Base-by-base conservation (phyloP, 129 eudicot species). In the Erigeron canadensis region DNA sequence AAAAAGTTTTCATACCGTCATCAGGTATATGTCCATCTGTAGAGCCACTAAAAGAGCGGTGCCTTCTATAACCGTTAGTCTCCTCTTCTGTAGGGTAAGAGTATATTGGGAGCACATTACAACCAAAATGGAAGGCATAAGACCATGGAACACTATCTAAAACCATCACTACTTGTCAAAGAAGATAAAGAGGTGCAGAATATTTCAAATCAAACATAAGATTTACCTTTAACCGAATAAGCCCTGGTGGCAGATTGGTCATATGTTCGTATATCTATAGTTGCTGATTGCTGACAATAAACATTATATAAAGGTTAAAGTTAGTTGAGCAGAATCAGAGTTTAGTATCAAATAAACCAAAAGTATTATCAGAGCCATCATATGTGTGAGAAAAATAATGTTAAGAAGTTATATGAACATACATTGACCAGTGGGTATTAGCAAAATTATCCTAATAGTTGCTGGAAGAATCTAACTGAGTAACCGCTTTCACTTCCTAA, bases 211-310 rank as follows among this genome's bases (percentile, higher is more conserved):
- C 65, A 51, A 51, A 71, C 50, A 62, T 15, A 5, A 40, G 48
- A 65, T 54, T 70, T 83, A 87, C 96, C 91, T 71, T 81, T 85
- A 17, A 69, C 59, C 12, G 89, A 57, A 76, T 87, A 75, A 63
- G 87, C 79, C 67, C 80, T 87, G 48, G 89, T 75, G 65, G 75
- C 86, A 41, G 89, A 77, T 70, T 87, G 96, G 77, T 94, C 97
- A 75, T 82, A 94, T 39, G 96, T 90, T 46, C 91, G 94, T 75
- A 90, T 86, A 77, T 89, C 99, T 75, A 94, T 96, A 68, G 91
- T 79, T 86, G 84, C 85, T 66, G 94, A 67, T 45, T 88, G 86
- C 86, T 83, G 84, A 65, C 17, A 71, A 63, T 17, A 78, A 6
- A 73, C 54, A 10, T 45, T 10, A 63, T 23, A 60, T 19, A 57